A percentile compares a stretch with the other conserved stretches of the same genome.
Evolutionary conservation across 2,329 filamentous ascomycete genomes (phyloP).

Genomic region (Pyricularia sp.): DNA sequence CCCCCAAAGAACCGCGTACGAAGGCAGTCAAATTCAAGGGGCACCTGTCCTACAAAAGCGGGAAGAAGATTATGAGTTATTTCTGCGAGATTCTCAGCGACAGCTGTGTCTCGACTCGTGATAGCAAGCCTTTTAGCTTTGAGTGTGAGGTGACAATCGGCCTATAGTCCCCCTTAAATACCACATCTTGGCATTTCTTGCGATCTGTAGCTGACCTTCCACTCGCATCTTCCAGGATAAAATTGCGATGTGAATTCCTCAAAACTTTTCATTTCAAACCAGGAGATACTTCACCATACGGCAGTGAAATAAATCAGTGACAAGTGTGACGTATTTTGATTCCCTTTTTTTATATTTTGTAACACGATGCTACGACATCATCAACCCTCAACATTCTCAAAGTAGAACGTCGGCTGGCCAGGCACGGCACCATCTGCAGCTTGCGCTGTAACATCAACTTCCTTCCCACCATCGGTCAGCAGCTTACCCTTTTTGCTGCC

Average conservation of each 20-base stretch:
- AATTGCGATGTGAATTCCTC: background rate
- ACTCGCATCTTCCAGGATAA: background rate
- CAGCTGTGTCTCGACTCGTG: background rate
- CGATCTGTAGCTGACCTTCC: too few species aligned
- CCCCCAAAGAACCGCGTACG: too few species aligned
- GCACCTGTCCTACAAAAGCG: too few species aligned
- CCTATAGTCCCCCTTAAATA: too few species aligned
- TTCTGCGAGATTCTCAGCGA: background rate
- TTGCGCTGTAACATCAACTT: slow-evolving; percentile 44
- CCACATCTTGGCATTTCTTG: too few species aligned
- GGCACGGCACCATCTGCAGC: slow-evolving; percentile 66
- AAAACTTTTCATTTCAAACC: background rate
- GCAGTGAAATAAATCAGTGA: background rate
- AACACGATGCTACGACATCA: background rate
- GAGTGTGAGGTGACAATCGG: too few species aligned
- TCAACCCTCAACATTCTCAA: slow-evolving; percentile 10
- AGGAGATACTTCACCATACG: background rate
- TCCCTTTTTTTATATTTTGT: background rate
- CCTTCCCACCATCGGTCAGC: slow-evolving; percentile 30
- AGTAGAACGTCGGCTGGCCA: slow-evolving; percentile 29
- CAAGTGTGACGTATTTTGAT: background rate
- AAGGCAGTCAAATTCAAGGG: too few species aligned
- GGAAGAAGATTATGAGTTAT: background rate
- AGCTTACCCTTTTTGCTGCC: slow-evolving; percentile 51
- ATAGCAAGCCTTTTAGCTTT: too few species aligned